Evolutionary conservation across 2,329 filamentous ascomycete species (phyloP), one percentile per base, ranked within the genome.

Genomic region (Xylariaceae sp.): DNA sequence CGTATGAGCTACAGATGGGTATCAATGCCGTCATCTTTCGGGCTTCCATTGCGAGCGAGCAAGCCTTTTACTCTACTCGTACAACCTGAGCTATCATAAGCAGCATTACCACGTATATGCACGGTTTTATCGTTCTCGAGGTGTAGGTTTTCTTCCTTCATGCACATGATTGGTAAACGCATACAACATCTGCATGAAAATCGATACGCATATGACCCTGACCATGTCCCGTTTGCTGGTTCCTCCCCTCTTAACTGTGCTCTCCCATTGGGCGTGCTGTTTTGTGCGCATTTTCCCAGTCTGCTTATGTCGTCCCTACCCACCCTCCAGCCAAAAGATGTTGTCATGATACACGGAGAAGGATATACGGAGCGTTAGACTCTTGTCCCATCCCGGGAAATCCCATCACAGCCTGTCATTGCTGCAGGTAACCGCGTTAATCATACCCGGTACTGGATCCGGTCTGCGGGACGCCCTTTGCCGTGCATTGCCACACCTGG

Each of bases 121-220:
- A 50, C 39, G 45, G 55, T 58, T 37, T n/a, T n/a, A 39, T 41
- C 23, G 24, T 14, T 21, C 45, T 58, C 43, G 43, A 53, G 33
- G 41, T 24, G 8, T 17, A 6, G 16, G 12, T 34, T 48, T 37
- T n/a, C 31, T 23, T 33, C 16, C 39, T 36, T 50, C 24, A 61
- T 61, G 58, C 58, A 59, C 52, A 55, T 53, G 55, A 58, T 48
- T 43, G 50, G 31, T n/a, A n/a, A 55, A 41, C 46, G 54, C 54
- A 40, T 31, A 48, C 47, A 61, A 43, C 40, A 50, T 33, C 43
- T 59, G 55, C 58, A 61, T 61, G 51, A 51, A 53, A 46, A n/a
- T n/a, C n/a, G 56, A 56, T 45, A 59, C 49, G 47, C 59, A 62
- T 40, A 56, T 26, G 31, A 45, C 53, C 52, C 46, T 53, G 52